Base-by-base conservation (phyloP, 2,329 filamentous ascomycete species). In the Hymenoscyphus scutula region DNA sequence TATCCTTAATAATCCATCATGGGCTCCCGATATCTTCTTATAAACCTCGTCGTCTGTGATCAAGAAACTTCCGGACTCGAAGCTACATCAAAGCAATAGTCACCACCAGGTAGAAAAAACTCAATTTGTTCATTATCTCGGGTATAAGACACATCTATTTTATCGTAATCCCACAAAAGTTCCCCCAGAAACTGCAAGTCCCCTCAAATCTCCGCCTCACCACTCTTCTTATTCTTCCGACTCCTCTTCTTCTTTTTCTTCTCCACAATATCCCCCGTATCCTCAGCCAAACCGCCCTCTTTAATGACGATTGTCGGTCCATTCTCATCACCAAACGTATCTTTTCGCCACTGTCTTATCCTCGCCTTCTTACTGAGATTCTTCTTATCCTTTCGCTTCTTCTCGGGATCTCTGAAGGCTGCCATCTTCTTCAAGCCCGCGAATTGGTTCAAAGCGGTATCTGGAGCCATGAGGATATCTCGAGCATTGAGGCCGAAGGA, bases 391-490 rank as follows among this genome's bases (percentile, higher is more conserved):
- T 89, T 90, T 69, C 84, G 83, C 82, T 98, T 98, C 83, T 96
- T 95, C 71, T 93, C 90, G 2, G 82, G 80, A 74, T 97, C 93
- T 62, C 95, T 85, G 80, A 95, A 99, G 5, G 90, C 82, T 4
- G 94, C 93, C 64, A 97, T 84, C 79, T 97, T 98, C 83, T 99
- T 99, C 72, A 99, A 80, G 6, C 95, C 94, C 5, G 89, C 94
- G 73, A 89, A 99, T 68, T 93, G 83, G 76, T 99, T 99, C 67
- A 99, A 85, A 60, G 89, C 87, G 55, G 86, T 81, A 78, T 99
- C 95, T 53, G 93, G 91, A 68, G 96, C 92, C 74, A 89, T 83
- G 37, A 99, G 84, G 70, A 99, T 98, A 76, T 99, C 95, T 65
- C 88, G 85, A 1, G 93, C 82, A 0, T 91, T 96, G 72, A 99